phyloP scores from a whole-genome alignment of 148 eudicot species.

The Agrostemma githago region DNA sequence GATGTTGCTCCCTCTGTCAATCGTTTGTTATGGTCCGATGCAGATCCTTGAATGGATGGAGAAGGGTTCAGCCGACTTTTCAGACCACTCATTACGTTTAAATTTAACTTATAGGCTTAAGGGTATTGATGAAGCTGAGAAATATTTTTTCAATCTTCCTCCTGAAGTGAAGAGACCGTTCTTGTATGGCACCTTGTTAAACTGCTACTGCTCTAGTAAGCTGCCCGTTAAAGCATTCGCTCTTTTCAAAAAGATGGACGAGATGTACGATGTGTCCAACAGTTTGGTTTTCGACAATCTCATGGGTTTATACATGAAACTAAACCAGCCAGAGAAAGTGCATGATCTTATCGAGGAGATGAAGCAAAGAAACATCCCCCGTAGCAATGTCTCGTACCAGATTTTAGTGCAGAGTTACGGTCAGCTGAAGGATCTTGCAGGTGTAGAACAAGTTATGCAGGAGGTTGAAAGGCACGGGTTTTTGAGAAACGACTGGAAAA shows the following conservation, averaged over 20 bases:
- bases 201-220: constrained; percentile 56
- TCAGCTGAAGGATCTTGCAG: constrained; percentile 45
- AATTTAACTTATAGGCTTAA: constrained; percentile 44
- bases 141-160: constrained; percentile 49
- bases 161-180: constrained; percentile 27
- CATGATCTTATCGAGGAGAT: constrained; percentile 49
- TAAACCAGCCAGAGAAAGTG: constrained; percentile 63
- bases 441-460: constrained; percentile 53
- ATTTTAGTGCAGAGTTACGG: constrained; percentile 52
- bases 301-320: constrained; percentile 48
- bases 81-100: constrained; percentile 43
- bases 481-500: constrained; percentile 40
- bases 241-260: constrained; percentile 57
- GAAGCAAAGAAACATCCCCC: constrained; percentile 47
- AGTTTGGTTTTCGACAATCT: constrained; percentile 43
- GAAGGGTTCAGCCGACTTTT: constrained; percentile 28
- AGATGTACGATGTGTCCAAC: constrained; percentile 27
- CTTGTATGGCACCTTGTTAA: constrained; percentile 56
- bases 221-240: constrained; percentile 50
- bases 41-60: constrained; percentile 91
- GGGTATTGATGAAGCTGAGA: constrained; percentile 61
- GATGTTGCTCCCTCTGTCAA: too few species aligned
- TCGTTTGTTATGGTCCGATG: neutral
- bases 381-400: constrained; percentile 32
- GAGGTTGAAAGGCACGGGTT: constrained; percentile 38